Evolutionary conservation across 2,329 filamentous ascomycete genomes (phyloP).

Genomic region (Dactylellina leptospora): DNA sequence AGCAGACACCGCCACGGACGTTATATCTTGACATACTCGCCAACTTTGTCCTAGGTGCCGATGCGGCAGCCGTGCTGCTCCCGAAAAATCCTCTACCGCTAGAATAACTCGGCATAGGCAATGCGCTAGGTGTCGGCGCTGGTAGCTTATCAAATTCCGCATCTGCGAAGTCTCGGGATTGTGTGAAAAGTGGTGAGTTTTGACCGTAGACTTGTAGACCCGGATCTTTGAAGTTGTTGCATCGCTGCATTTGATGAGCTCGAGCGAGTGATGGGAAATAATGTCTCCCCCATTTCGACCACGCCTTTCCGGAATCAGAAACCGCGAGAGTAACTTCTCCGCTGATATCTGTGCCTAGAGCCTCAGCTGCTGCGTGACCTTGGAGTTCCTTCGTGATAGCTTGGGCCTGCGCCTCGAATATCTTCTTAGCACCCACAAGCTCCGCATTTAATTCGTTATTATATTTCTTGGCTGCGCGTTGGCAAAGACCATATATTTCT

Average conservation of each 20-base stretch:
- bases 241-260: constrained; percentile 68
- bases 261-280: constrained; percentile 68
- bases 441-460: background rate
- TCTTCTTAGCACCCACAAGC: constrained; percentile 1
- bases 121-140: constrained; percentile 55
- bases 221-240: constrained; percentile 71
- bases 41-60: background rate
- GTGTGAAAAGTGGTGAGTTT: constrained; percentile 65
- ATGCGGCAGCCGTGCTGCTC: background rate
- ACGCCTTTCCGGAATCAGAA: constrained; percentile 60
- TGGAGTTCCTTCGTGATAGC: constrained; percentile 13
- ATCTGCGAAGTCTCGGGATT: constrained; percentile 65
- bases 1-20: constrained; percentile 63
- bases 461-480: constrained; percentile 11
- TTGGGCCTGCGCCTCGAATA: constrained; percentile 26
- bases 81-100: background rate
- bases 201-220: constrained; percentile 68
- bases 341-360: constrained; percentile 65
- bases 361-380: constrained; percentile 61
- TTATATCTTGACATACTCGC: constrained; percentile 64
- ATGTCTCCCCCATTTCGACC: constrained; percentile 66
- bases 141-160: constrained; percentile 60
- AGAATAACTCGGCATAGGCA: constrained; percentile 26
- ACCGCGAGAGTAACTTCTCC: constrained; percentile 64
- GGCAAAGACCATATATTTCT: constrained; percentile 53